Evolutionary conservation across 768 basidiomycete species (phyloP).

Genomic region (Tubosaeta sp.): DNA sequence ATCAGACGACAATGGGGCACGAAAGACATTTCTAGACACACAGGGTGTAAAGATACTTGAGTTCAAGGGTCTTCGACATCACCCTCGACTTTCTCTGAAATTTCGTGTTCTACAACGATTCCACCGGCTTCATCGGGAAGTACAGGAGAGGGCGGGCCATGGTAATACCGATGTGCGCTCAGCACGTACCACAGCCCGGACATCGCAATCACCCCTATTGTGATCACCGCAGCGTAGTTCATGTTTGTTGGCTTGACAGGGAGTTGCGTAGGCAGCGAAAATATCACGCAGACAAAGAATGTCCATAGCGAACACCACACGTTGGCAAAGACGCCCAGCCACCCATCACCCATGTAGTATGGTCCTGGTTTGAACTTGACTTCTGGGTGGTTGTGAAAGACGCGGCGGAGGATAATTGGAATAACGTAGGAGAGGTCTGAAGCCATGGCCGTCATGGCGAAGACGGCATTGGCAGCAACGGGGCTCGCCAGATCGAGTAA

Average conservation of each 20-base stretch:
- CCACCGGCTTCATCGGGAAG: slow-evolving; percentile 33
- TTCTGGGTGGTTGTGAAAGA: slow-evolving; percentile 51
- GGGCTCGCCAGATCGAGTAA: slow-evolving; percentile 50
- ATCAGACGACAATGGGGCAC: too few species aligned
- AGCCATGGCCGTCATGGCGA: slow-evolving; percentile 52
- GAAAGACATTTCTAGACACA: too few species aligned
- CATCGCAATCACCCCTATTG: slow-evolving; percentile 17
- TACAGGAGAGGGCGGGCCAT: slow-evolving; percentile 50
- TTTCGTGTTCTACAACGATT: not conserved
- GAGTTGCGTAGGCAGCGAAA: slow-evolving; percentile 46
- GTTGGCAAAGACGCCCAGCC: slow-evolving; percentile 43
- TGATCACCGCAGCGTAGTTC: slow-evolving; percentile 46
- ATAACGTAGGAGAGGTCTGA: slow-evolving; percentile 54
- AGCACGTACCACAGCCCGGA: slow-evolving; percentile 50
- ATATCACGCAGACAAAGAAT: slow-evolving; percentile 43
- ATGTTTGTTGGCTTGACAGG: slow-evolving; percentile 48
- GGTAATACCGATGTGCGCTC: slow-evolving; percentile 51
- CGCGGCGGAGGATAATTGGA: slow-evolving; percentile 49
- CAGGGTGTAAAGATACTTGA: not conserved
- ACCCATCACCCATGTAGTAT: slow-evolving; percentile 54
- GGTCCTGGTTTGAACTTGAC: slow-evolving; percentile 58
- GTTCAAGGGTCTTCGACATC: not conserved
- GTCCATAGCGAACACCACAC: slow-evolving; percentile 45
- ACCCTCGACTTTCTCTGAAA: slow-evolving; percentile 1
- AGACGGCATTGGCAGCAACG: slow-evolving; percentile 52